phyloP scores from a whole-genome alignment of 2,329 filamentous ascomycete species.

The Penicillium vulpinum region DNA sequence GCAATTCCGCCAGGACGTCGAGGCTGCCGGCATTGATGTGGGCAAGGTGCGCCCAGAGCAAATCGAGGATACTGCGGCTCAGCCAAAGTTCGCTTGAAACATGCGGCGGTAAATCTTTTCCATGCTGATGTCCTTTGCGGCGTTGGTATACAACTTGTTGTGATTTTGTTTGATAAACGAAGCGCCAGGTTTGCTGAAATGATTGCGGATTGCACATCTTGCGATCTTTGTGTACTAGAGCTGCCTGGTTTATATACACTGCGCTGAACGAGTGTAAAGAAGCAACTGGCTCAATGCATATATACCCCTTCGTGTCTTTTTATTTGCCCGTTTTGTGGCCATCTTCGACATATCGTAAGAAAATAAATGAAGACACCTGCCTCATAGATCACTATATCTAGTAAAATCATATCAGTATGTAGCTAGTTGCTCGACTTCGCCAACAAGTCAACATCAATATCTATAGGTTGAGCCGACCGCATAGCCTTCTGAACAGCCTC shows the following conservation, averaged over 20 bases:
- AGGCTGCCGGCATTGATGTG: conserved; percentile 19
- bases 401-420: not conserved
- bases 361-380: not conserved
- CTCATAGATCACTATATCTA: not conserved
- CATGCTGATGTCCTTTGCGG: not conserved
- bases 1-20: conserved; percentile 31
- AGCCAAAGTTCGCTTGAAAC: conserved; percentile 19
- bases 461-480: conserved; percentile 37
- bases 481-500: conserved; percentile 53
- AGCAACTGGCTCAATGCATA: not conserved
- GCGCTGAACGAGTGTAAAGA: conserved; percentile 1
- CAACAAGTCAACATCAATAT: conserved; percentile 27
- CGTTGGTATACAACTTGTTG: not conserved
- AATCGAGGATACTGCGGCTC: conserved; percentile 14
- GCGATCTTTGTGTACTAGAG: not conserved
- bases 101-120: not conserved
- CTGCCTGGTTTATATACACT: not conserved
- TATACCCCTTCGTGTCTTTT: not conserved
- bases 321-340: not conserved
- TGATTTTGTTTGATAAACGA: not conserved
- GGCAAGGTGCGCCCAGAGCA: conserved; percentile 19
- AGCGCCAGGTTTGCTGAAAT: not conserved
- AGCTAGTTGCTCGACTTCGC: not conserved
- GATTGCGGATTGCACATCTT: not conserved
- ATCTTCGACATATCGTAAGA: not conserved